These are phyloP conservation scores for Colletotrichum somersetense DNA, from an alignment of 2,329 filamentous ascomycete species.

Conservation along the genomic window DNA sequence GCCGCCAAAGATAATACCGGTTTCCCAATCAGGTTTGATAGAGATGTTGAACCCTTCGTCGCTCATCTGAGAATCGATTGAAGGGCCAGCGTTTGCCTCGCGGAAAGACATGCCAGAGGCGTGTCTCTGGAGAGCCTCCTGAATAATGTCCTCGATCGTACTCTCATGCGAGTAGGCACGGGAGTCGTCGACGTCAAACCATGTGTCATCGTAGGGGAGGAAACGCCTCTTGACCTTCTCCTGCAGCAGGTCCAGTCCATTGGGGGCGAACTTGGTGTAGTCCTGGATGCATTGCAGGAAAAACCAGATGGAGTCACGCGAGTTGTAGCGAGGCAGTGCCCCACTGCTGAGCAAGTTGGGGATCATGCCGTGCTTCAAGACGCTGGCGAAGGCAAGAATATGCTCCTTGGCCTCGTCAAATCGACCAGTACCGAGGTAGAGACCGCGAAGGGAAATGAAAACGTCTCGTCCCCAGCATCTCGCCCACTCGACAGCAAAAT, in stretches of 20 bases:
- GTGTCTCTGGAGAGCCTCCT: conserved; percentile 93
- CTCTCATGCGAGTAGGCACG: conserved; percentile 89
- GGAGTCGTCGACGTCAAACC: conserved; percentile 85
- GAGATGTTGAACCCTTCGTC: conserved; percentile 92
- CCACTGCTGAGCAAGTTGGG: conserved; percentile 92
- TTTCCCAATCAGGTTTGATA: conserved; percentile 90
- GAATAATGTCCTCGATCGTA: conserved; percentile 88
- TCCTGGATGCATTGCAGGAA: conserved; percentile 97
- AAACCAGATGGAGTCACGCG: conserved; percentile 97
- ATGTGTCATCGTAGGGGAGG: conserved; percentile 94
- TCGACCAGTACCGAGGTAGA: conserved; percentile 91
- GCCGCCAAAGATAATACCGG: conserved; percentile 92
- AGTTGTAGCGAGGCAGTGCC: conserved; percentile 91
- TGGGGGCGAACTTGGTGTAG: conserved; percentile 84
- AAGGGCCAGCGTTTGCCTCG: conserved; percentile 91
- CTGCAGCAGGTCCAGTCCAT: conserved; percentile 79
- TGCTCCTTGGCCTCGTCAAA: conserved; percentile 93
- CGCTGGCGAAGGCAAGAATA: conserved; percentile 93
- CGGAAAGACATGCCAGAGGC: conserved; percentile 91
- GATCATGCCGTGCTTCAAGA: conserved; percentile 98
- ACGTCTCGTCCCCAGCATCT: conserved; percentile 98
- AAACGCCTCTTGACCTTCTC: conserved; percentile 87
- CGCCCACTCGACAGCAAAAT: conserved; percentile 94
- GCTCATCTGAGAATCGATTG: conserved; percentile 93
- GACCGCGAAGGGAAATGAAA: conserved; percentile 92